Evolutionary conservation across 306 rosid genomes (phyloP), one percentile per base, ranked within the genome.

Genomic region (Elaeagnus macrophylla): DNA sequence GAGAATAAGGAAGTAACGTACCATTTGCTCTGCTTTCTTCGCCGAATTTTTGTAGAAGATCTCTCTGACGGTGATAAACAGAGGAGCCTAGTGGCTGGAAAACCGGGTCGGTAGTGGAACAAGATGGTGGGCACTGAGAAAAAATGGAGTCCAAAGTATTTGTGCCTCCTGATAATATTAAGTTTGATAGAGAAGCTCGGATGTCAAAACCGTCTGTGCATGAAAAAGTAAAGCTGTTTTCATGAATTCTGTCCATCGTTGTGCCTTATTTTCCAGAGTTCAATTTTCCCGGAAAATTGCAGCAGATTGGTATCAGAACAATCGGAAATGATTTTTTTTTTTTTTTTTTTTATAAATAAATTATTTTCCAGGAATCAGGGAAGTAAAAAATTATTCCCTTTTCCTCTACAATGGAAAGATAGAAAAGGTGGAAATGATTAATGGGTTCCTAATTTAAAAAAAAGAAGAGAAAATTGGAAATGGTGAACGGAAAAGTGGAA

Each of bases 131-230:
- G 52, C 69, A 73, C 51, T 61, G 68, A 0, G 88, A 84, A 81
- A 93, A 93, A 66, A 93, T 93, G 3, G 99, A 82, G 73, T 93
- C 99, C 11, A 93, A 59, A 10, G 99, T 81, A 77, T 79, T 93
- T 13, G 83, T 68, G 9, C 81, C 79, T 9, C 89, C 72, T 16
- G 85, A 67, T 43, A 87, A 25, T 46, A 87, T 79, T 45, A 87
- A 86, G 7, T 77, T 75, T 8, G 96, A 87, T 13, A 87, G 57
- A n/a, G 74, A 75, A 1, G 85, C 75, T 1, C 89, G 72, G 57
- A 81, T 80, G 14, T 84, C 75, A 12, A 37, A 9, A 14, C 71
- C 57, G 15, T 66, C 57, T 45, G 59, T 39, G 60, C 65, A 47
- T 36, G 60, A 54, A 8, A 62, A 37, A 0, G 72, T 74, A 50